A percentile compares a stretch with the other conserved stretches of the same genome.
These are phyloP conservation scores for Basipetospora chlamydospora DNA, from an alignment of 2,329 filamentous ascomycete genomes.

Conservation along the genomic window DNA sequence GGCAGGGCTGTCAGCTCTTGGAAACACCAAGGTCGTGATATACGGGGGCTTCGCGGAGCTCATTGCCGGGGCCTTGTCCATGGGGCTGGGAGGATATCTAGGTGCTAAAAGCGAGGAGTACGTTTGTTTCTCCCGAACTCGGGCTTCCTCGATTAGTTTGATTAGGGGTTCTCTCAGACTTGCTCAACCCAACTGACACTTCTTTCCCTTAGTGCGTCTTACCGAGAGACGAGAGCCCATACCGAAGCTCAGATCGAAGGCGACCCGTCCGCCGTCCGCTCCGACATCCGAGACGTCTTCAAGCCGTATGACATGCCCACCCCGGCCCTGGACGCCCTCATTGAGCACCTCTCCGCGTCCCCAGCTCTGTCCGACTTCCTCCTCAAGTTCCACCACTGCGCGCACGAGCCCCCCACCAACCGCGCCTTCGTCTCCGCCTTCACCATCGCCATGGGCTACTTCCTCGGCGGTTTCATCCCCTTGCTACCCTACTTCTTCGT, in stretches of 20 bases:
- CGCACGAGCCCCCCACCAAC: constrained; percentile 22
- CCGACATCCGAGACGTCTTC: constrained; percentile 34
- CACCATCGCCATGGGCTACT: constrained; percentile 55
- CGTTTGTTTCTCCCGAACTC: background rate
- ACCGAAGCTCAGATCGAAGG: background rate
- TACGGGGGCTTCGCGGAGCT: constrained; percentile 62
- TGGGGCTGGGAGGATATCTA: constrained; percentile 63
- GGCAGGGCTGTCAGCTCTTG: constrained; percentile 53
- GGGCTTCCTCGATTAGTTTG: constrained; percentile 5
- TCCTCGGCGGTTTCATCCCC: constrained; percentile 56
- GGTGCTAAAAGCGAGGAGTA: constrained; percentile 42
- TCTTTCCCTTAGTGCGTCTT: constrained; percentile 7
- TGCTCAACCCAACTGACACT: background rate
- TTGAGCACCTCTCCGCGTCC: constrained; percentile 25
- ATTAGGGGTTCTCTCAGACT: too few species aligned
- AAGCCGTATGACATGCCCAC: constrained; percentile 33
- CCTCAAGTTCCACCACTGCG: constrained; percentile 31
- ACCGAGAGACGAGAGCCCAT: constrained; percentile 7
- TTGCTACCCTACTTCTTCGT: constrained; percentile 55
- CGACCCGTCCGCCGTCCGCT: constrained; percentile 26
- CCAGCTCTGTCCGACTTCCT: constrained; percentile 3
- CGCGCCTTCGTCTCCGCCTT: constrained; percentile 40
- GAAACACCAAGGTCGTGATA: constrained; percentile 52
- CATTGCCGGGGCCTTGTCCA: constrained; percentile 60
- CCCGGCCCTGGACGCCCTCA: constrained; percentile 26